Base-by-base conservation (phyloP, 2,329 filamentous ascomycete species). In the Fusarium sp. region DNA sequence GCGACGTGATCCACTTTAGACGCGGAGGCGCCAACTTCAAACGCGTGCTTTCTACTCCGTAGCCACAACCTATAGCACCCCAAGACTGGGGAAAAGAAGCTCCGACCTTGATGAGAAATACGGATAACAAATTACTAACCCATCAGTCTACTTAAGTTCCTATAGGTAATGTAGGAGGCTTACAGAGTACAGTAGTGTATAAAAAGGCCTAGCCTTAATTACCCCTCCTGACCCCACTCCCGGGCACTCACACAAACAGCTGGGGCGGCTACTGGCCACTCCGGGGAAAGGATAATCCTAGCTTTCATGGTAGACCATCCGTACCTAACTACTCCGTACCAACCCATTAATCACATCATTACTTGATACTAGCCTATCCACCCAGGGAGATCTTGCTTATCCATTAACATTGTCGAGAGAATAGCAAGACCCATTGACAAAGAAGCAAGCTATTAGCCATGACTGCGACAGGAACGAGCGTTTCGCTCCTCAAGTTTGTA, bases 401-500 rank as follows among this genome's bases (percentile, higher is more conserved):
- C 39, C 32, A 48, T 47, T 30, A 67, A 47, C 55, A 59, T 59
- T 38, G 7, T n/a, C 34, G 28, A 47, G 51, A 67, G 68, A 68
- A 36, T 34, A 17, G 52, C 26, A 42, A 9, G 15, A 52, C 41
- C 30, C 42, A 44, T 59, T 34, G 51, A 45, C 24, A 26, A 61
- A 54, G 28, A 65, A 41, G 15, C 41, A 65, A 41, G 12, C 38
- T 12, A 57, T 62, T 13, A 64, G 76, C 81, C 83, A 93, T 94
- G 89, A 87, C 90, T 77, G 90, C 89, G 78, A 90, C 88, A 78
- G 90, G 91, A 78, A 90, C 88, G 79, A 90, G 91, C 79, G 87
- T 98, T 79, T 91, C 94, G 63, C 85, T 93, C 82, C 90, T 93
- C 85, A 98, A 98, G 86, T 98, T 98, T 82, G 93, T 98, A 76